Evolutionary conservation across 768 basidiomycete species (phyloP).

Genomic region (Panaeolus papilionaceus): DNA sequence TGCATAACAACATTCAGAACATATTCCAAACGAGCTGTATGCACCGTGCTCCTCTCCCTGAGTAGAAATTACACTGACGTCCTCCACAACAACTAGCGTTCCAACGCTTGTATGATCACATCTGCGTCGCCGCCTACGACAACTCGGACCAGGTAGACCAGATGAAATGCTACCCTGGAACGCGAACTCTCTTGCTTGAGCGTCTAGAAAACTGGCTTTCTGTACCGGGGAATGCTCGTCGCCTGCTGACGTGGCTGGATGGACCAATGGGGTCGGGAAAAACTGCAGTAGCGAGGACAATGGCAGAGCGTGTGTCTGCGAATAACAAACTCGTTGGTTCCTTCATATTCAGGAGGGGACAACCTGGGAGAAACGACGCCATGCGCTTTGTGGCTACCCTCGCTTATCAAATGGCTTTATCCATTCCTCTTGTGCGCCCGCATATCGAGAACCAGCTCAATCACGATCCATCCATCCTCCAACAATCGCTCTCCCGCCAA

Average conservation of each 20-base stretch:
- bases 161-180: conserved; percentile 14
- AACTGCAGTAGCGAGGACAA: conserved; percentile 30
- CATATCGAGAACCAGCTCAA: conserved; percentile 18
- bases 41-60: too few relatives aligned
- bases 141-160: background rate
- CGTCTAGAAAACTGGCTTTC: conserved; percentile 12
- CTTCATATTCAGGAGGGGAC: conserved; percentile 42
- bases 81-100: too few relatives aligned
- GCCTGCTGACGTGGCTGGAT: conserved; percentile 26
- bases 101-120: background rate
- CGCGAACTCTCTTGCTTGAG: conserved; percentile 9
- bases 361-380: conserved; percentile 30
- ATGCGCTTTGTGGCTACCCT: conserved; percentile 37
- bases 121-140: background rate
- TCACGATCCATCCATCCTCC: conserved; percentile 19
- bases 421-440: conserved; percentile 19
- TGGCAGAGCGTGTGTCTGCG: conserved; percentile 29
- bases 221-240: background rate
- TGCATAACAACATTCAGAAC: too few relatives aligned
- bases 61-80: too few relatives aligned
- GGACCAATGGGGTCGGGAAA: conserved; percentile 33
- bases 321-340: conserved; percentile 29
- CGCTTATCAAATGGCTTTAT: conserved; percentile 30
- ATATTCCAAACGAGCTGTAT: too few relatives aligned
- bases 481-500: conserved; percentile 18